Evolutionary conservation across 1,139 yeast genomes (phyloP).

Genomic region (Eremothecium sinecaudum): DNA sequence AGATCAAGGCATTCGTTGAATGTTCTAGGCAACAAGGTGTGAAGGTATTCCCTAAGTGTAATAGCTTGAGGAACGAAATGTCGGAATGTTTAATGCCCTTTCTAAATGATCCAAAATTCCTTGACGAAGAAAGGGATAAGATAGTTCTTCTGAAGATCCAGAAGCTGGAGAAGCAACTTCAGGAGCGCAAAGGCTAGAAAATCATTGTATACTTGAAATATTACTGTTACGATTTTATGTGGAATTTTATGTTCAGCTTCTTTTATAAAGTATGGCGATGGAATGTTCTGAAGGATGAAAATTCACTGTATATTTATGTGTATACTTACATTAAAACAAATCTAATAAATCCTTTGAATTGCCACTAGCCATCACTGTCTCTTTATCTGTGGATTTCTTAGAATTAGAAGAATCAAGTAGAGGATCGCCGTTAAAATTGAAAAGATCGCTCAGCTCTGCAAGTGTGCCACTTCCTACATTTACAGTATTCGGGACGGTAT

Average conservation of each 20-base stretch:
- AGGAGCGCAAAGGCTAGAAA: conserved; percentile 14
- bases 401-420: neutral
- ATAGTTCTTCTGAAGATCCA: conserved; percentile 49
- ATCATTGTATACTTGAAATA: too few species aligned
- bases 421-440: conserved; percentile 28
- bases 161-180: conserved; percentile 19
- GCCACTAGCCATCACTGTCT: conserved; percentile 12
- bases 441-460: conserved; percentile 63
- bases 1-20: conserved; percentile 46
- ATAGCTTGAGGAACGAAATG: conserved; percentile 53
- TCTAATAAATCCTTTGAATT: conserved; percentile 47
- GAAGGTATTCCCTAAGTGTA: conserved; percentile 49
- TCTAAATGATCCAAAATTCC: conserved; percentile 50
- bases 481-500: conserved; percentile 5
- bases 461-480: conserved; percentile 33
- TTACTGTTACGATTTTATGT: too few species aligned
- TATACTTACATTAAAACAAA: conserved; percentile 36
- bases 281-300: too few species aligned
- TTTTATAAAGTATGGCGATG: too few species aligned
- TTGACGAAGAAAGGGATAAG: conserved; percentile 63
- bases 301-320: neutral
- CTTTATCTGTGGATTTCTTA: neutral
- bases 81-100: conserved; percentile 59
- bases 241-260: too few species aligned
- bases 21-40: conserved; percentile 48